Evolutionary conservation across 805 yeast species (phyloP), one percentile per base, ranked within the genome.

Genomic region (Debaryomyces prosopidis): DNA sequence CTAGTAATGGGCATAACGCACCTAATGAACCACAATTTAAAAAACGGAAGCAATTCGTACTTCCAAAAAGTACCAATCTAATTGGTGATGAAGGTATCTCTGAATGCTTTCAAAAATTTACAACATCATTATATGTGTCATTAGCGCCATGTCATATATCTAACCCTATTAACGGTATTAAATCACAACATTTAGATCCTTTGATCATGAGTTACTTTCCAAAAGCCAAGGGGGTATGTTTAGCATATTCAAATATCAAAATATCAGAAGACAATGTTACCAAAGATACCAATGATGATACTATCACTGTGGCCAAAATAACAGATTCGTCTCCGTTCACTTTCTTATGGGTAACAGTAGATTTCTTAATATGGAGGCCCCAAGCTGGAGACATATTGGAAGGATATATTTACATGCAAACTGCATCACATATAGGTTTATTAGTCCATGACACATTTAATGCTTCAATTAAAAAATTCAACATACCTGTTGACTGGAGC

Each of bases 351-450:
- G 76, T 89, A 38, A 70, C 81, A 3, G 95, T 86, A 7, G 94
- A 89, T 43, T 75, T 94, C 39, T 74, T 89, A 45, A 80, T 90
- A 40, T 94, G 99, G 98, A 81, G 79, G 57, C 99, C 99, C 4
- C 81, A 81, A 55, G 73, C 82, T n/a, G 97, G 96, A 3, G 97
- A 94, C 60, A 69, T 76, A 1, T 68, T 94, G 15, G 95, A 91
- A 64, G 99, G 99, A 10, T 79, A 83, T 73, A 78, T 86, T 44
- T 89, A 89, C 70, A 84, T 92, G 80, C 97, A 92, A 71, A 85
- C 96, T 2, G 96, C 96, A 14, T 85, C 96, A 6, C 99, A 94
- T 62, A 86, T 94, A 57, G 98, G 97, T 48, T 73, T 94, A 49
- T 76, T 94, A 52, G 76, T 94, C 40, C 91, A 89, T 63, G 98